phyloP scores from a whole-genome alignment of 371 early-diverging fungal species.

The Mucor indicus region DNA sequence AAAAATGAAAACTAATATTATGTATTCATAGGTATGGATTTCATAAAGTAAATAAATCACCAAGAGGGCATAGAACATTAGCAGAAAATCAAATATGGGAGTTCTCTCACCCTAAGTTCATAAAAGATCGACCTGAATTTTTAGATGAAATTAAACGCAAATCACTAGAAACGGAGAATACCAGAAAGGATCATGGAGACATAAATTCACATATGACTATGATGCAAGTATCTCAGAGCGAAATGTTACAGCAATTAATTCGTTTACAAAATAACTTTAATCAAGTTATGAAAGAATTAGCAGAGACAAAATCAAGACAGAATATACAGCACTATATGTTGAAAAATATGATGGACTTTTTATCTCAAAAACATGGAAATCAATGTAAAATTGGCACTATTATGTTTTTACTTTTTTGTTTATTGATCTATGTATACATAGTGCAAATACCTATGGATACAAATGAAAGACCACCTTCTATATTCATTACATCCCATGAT shows the following conservation, averaged over 20 bases:
- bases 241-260: slow-evolving; percentile 66
- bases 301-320: slow-evolving; percentile 64
- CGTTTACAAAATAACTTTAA: slow-evolving; percentile 67
- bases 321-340: slow-evolving; percentile 58
- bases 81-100: slow-evolving; percentile 77
- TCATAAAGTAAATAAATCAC: slow-evolving; percentile 73
- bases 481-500: slow-evolving; percentile 31
- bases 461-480: slow-evolving; percentile 31
- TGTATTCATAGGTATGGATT: slow-evolving; percentile 60
- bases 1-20: slow-evolving; percentile 13
- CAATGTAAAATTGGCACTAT: slow-evolving; percentile 33
- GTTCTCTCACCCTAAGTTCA: slow-evolving; percentile 55
- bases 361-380: slow-evolving; percentile 38
- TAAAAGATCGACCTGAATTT: slow-evolving; percentile 52
- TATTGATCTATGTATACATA: slow-evolving; percentile 4
- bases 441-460: slow-evolving; percentile 33
- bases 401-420: not conserved
- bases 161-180: slow-evolving; percentile 72
- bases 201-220: slow-evolving; percentile 62
- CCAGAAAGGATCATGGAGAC: slow-evolving; percentile 59
- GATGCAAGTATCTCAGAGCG: slow-evolving; percentile 67
- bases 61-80: slow-evolving; percentile 65
- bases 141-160: slow-evolving; percentile 56
- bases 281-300: slow-evolving; percentile 67
- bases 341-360: slow-evolving; percentile 58